These are phyloP conservation scores for Exophiala oligosperma DNA, from an alignment of 2,329 filamentous ascomycete species.

Conservation along the genomic window DNA sequence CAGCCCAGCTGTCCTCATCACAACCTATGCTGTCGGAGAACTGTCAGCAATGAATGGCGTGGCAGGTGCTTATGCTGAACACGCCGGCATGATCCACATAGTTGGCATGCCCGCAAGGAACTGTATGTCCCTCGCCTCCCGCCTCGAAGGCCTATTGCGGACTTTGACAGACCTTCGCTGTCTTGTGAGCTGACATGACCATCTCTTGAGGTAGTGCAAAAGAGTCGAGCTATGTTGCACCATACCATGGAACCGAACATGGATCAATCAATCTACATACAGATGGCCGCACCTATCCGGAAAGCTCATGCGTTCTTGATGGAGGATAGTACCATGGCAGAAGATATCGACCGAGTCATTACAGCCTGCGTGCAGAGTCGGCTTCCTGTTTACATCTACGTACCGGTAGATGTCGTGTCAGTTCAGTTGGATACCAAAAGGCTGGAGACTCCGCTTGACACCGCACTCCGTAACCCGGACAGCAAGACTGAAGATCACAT, in stretches of 20 bases:
- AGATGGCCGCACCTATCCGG: slow-evolving; percentile 27
- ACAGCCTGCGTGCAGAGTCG: slow-evolving; percentile 25
- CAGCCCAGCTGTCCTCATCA: slow-evolving; percentile 50
- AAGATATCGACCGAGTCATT: slow-evolving; percentile 30
- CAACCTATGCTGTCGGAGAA: slow-evolving; percentile 61
- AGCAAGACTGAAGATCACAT: slow-evolving; percentile 59
- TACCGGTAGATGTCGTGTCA: slow-evolving; percentile 27
- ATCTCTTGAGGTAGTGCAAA: slow-evolving; percentile 46
- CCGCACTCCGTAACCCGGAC: slow-evolving; percentile 25
- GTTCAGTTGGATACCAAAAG: slow-evolving; percentile 36
- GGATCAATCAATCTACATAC: slow-evolving; percentile 27
- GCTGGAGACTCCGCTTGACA: slow-evolving; percentile 67
- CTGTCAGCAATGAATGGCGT: slow-evolving; percentile 38
- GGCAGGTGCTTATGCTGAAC: slow-evolving; percentile 56
- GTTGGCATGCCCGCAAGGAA: slow-evolving; percentile 52
- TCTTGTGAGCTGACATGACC: neutral
- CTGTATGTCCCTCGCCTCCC: slow-evolving; percentile 3
- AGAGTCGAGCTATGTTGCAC: slow-evolving; percentile 41
- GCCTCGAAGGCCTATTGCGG: slow-evolving; percentile 32
- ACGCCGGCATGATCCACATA: slow-evolving; percentile 60
- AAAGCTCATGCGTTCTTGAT: slow-evolving; percentile 28
- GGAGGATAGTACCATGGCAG: slow-evolving; percentile 27
- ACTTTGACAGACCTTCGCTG: too few species aligned
- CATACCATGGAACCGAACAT: slow-evolving; percentile 33
- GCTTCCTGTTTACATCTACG: slow-evolving; percentile 30